Evolutionary conservation across 1,284 basidiomycete species (phyloP).

Genomic region (Sparassis latifolia): DNA sequence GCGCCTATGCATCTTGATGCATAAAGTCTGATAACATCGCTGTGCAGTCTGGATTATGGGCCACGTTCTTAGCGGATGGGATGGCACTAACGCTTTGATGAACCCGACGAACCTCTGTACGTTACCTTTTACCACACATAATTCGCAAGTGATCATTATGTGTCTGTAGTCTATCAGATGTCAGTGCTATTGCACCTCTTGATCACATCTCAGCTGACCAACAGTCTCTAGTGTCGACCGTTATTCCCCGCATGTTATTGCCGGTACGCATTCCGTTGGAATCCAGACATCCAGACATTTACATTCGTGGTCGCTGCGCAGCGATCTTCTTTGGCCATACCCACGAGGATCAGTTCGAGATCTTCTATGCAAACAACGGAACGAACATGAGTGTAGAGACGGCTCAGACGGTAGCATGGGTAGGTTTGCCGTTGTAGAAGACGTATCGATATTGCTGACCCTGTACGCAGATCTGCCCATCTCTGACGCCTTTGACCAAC

Average conservation of each 20-base stretch:
- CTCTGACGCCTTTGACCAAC: constrained; percentile 67
- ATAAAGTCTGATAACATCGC: no score
- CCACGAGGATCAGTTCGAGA: constrained; percentile 74
- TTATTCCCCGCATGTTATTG: constrained; percentile 72
- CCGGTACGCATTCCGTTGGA: constrained; percentile 39
- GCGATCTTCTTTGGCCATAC: constrained; percentile 80
- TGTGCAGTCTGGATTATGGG: constrained; percentile 71
- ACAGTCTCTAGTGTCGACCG: constrained; percentile 59
- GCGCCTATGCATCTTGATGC: no score
- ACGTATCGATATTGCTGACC: background rate
- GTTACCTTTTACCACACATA: background rate
- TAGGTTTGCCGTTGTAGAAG: constrained; percentile 7
- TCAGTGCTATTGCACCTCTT: constrained; percentile 21
- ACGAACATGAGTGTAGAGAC: constrained; percentile 51
- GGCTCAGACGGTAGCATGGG: constrained; percentile 57
- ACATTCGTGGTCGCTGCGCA: constrained; percentile 17
- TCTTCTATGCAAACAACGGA: constrained; percentile 74
- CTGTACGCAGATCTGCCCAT: constrained; percentile 49
- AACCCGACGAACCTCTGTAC: constrained; percentile 64
- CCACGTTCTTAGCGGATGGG: constrained; percentile 78
- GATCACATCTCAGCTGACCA: background rate
- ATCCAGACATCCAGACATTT: background rate
- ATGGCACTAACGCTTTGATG: constrained; percentile 54
- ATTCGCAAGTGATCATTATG: background rate
- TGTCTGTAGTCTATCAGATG: constrained; percentile 64